phyloP scores from a whole-genome alignment of 2,329 filamentous ascomycete genomes.

The Colletotrichum incanum region DNA sequence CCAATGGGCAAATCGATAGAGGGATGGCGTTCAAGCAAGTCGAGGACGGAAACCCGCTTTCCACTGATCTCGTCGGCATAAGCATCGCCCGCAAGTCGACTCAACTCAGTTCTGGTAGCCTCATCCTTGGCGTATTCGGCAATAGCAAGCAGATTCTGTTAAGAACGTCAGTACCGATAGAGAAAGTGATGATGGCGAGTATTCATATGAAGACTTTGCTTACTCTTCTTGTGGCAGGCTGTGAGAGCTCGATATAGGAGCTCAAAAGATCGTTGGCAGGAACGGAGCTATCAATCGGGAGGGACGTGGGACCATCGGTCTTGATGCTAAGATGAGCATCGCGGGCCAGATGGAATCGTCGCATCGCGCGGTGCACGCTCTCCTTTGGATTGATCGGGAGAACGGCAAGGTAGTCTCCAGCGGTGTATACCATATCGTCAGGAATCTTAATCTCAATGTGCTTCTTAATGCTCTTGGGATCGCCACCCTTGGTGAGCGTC shows the following conservation, averaged over 20 bases:
- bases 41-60: slow-evolving; percentile 71
- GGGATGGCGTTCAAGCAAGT: slow-evolving; percentile 73
- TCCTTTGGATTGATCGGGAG: slow-evolving; percentile 79
- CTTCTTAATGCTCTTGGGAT: slow-evolving; percentile 68
- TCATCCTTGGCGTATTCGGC: slow-evolving; percentile 54
- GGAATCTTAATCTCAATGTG: slow-evolving; percentile 81
- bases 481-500: slow-evolving; percentile 62
- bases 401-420: slow-evolving; percentile 84
- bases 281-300: slow-evolving; percentile 71
- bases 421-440: slow-evolving; percentile 74
- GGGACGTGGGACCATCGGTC: slow-evolving; percentile 64
- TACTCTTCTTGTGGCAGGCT: slow-evolving; percentile 79
- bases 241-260: slow-evolving; percentile 81
- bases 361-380: slow-evolving; percentile 75
- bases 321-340: slow-evolving; percentile 77
- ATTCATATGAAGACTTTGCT: slow-evolving; percentile 39
- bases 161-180: slow-evolving; percentile 43
- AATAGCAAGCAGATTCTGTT: slow-evolving; percentile 53
- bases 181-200: not conserved
- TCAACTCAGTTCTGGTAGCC: slow-evolving; percentile 51
- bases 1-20: slow-evolving; percentile 69
- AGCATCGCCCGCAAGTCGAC: slow-evolving; percentile 54
- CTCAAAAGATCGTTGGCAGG: slow-evolving; percentile 76
- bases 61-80: slow-evolving; percentile 58
- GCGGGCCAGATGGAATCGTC: slow-evolving; percentile 78